Evolutionary conservation across 305 asterid genomes (phyloP).

Genomic region (Solanum hybrid): DNA sequence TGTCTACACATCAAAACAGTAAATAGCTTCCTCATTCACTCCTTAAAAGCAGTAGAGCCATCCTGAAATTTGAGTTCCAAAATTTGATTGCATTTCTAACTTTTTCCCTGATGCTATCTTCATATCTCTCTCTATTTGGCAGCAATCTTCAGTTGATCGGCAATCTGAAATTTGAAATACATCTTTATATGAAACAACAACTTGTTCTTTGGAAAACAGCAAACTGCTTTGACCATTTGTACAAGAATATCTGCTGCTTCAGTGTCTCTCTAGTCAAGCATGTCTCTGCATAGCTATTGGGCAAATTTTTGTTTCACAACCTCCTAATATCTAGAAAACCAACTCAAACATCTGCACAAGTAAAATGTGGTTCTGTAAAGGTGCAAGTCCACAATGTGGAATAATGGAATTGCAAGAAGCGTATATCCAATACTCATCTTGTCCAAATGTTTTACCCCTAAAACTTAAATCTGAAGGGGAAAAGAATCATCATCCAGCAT

Average conservation of each 20-base stretch:
- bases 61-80: not conserved
- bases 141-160: not conserved
- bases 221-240: not conserved
- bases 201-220: not conserved
- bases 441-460: not conserved
- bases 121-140: not conserved
- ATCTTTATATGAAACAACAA: not conserved
- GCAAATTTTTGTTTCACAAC: not conserved
- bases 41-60: not conserved
- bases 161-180: not conserved
- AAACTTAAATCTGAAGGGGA: slow-evolving; percentile 5
- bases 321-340: not conserved
- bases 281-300: not conserved
- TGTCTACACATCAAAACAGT: not conserved
- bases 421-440: not conserved
- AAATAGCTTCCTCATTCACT: not conserved
- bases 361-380: not conserved
- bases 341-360: not conserved
- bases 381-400: not conserved
- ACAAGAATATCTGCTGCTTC: slow-evolving; percentile 6
- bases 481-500: slow-evolving; percentile 41
- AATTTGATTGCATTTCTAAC: not conserved
- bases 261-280: not conserved
- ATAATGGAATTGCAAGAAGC: not conserved
- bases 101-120: not conserved